Conservation (phyloP, 2,329 filamentous ascomycete species). For the Aaosphaeria arxii region DNA sequence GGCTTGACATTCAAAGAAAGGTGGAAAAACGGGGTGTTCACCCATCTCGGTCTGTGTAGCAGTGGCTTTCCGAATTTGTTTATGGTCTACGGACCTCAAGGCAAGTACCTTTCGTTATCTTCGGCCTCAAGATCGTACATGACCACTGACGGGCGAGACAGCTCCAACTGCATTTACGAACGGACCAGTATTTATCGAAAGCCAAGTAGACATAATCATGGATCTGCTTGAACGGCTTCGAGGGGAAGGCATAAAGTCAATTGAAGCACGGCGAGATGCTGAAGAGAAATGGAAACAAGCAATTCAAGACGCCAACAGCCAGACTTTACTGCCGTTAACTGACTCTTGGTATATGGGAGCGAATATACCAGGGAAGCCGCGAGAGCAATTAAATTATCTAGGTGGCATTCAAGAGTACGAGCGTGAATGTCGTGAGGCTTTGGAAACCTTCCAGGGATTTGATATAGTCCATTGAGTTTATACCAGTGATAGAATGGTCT, state of each 20-base stretch:
- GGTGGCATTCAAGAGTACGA: constrained; percentile 8
- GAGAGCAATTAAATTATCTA: constrained; percentile 7
- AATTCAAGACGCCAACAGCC: neutral
- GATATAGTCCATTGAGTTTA: no score
- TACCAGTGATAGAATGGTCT: no score
- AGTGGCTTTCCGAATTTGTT: constrained; percentile 3
- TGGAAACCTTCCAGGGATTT: no score
- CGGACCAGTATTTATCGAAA: constrained; percentile 1
- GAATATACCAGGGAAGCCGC: constrained; percentile 11
- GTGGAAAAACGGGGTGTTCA: constrained; percentile 6
- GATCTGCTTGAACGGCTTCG: neutral
- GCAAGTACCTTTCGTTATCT: neutral
- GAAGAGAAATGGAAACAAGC: neutral
- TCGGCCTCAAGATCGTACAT: neutral
- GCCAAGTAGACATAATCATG: neutral
- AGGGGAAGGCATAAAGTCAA: neutral
- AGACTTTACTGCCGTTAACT: neutral
- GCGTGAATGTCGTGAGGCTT: neutral
- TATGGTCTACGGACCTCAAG: constrained; percentile 1
- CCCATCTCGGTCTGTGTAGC: neutral
- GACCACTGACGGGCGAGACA: neutral
- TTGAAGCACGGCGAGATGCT: constrained; percentile 5
- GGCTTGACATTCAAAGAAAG: neutral
- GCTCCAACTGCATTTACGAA: constrained; percentile 1
- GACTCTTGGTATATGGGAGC: constrained; percentile 7